phyloP scores from a whole-genome alignment of 495 filamentous ascomycete species.

The Pseudoneurospora amorphoporcata region DNA sequence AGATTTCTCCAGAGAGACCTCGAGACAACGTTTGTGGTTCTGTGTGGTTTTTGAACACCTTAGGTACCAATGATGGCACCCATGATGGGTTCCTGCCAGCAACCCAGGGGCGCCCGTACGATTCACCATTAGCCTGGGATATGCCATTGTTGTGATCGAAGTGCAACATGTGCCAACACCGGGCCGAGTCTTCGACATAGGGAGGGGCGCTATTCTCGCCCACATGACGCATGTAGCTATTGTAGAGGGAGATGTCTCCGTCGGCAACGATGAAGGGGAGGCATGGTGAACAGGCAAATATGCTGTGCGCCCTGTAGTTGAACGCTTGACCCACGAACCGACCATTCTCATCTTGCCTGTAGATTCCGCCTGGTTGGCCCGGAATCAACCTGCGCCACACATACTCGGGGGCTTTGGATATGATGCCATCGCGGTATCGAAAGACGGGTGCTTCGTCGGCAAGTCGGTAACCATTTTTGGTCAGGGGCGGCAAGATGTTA shows the following conservation, averaged over 20 bases:
- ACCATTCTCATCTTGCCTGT: not conserved
- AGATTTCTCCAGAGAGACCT: slow-evolving; percentile 20
- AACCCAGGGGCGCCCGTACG: slow-evolving; percentile 7
- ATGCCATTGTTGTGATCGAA: slow-evolving; percentile 10
- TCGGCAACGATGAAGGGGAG: slow-evolving; percentile 20
- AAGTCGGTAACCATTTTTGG: slow-evolving; percentile 1
- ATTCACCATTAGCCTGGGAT: slow-evolving; percentile 2
- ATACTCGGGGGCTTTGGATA: not conserved
- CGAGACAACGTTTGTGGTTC: not conserved
- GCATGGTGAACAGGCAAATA: slow-evolving; percentile 25
- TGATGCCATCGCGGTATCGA: slow-evolving; percentile 14
- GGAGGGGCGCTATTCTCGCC: too few species aligned
- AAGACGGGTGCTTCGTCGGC: slow-evolving; percentile 17
- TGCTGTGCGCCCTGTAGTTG: slow-evolving; percentile 9
- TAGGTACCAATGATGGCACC: slow-evolving; percentile 25
- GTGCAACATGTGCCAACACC: slow-evolving; percentile 12
- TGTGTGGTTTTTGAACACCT: slow-evolving; percentile 11
- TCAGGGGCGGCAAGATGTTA: slow-evolving; percentile 16
- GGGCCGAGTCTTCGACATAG: not conserved
- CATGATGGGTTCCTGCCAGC: slow-evolving; percentile 15
- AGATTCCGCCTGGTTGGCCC: slow-evolving; percentile 8
- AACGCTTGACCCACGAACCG: not conserved
- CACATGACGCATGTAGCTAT: slow-evolving; percentile 1
- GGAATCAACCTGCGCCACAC: slow-evolving; percentile 7
- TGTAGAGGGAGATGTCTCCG: slow-evolving; percentile 13